phyloP scores from a whole-genome alignment of 2,329 filamentous ascomycete species.

The Graphiopsis chlorocephala region DNA sequence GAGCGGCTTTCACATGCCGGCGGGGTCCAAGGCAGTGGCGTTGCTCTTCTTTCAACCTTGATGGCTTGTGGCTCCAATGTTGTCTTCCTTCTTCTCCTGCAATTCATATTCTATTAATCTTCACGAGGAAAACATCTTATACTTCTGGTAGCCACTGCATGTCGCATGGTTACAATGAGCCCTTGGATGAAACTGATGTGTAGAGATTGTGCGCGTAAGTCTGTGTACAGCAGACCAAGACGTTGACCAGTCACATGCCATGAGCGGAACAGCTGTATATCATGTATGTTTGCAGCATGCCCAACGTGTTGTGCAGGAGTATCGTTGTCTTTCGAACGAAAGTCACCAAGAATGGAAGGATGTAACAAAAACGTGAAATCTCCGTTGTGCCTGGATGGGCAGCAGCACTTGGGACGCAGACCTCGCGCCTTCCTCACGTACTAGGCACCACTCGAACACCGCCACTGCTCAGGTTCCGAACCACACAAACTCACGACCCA shows the following conservation, averaged over 20 bases:
- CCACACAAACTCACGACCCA: neutral
- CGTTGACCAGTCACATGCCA: neutral
- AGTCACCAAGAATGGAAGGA: neutral
- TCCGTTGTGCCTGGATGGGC: neutral
- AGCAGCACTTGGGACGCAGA: neutral
- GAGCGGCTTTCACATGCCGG: conserved; percentile 1
- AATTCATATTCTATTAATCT: neutral
- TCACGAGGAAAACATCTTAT: neutral
- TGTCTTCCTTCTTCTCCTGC: neutral
- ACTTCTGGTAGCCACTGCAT: neutral
- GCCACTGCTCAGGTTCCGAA: neutral
- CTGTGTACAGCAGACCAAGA: neutral
- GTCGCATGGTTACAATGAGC: neutral
- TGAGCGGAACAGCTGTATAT: neutral
- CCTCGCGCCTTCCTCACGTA: neutral
- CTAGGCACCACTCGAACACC: neutral
- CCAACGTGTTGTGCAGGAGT: neutral
- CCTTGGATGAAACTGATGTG: neutral
- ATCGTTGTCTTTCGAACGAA: neutral
- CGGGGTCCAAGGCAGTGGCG: neutral
- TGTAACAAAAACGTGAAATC: neutral
- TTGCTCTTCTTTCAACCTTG: neutral
- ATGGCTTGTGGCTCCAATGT: neutral
- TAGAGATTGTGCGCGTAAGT: neutral
- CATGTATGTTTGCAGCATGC: neutral